Percentiles rank a stretch among this genome's conserved stretches.
Evolutionary conservation across 2,329 filamentous ascomycete species (phyloP).

Genomic region (Ceratocystiopsis sp.): DNA sequence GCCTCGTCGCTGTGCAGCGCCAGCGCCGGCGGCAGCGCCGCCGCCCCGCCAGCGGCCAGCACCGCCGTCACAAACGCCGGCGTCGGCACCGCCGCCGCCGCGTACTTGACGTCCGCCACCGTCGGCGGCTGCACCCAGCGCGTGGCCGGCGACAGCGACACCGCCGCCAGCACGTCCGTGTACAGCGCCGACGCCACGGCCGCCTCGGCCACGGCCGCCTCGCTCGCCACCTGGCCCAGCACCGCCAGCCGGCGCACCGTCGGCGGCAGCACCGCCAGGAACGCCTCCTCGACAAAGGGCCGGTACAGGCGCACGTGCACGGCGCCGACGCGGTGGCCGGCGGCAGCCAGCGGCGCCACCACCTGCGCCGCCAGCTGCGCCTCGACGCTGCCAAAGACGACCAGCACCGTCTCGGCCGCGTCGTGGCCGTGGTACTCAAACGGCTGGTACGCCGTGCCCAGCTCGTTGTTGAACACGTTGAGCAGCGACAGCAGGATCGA

Average conservation of each 20-base stretch:
- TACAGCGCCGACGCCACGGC: conserved; percentile 74
- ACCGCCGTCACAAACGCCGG: conserved; percentile 34
- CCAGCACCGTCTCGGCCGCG: conserved; percentile 63
- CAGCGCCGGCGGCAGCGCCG: conserved; percentile 26
- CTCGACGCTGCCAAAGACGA: conserved; percentile 87
- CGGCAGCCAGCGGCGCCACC: conserved; percentile 50
- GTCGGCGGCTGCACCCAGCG: conserved; percentile 36
- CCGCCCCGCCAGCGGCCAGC: conserved; percentile 26
- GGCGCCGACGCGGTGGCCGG: conserved; percentile 66
- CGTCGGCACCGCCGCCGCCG: conserved; percentile 43
- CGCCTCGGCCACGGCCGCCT: conserved; percentile 54
- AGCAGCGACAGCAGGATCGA: conserved; percentile 48
- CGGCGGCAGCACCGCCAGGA: conserved; percentile 63
- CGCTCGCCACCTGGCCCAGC: conserved; percentile 70
- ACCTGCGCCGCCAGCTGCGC: conserved; percentile 73
- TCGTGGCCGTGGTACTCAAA: conserved; percentile 90
- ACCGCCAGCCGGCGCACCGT: conserved; percentile 64
- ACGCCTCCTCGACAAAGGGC: conserved; percentile 88
- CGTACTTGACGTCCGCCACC: conserved; percentile 79
- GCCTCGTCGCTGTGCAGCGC: conserved; percentile 17
- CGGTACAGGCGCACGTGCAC: conserved; percentile 88
- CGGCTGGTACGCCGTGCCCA: conserved; percentile 80
- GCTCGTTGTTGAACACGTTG: conserved; percentile 67
- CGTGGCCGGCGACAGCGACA: conserved; percentile 55
- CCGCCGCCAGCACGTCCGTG: conserved; percentile 73